These are phyloP conservation scores for Diplocarpon mali DNA, from an alignment of 2,329 filamentous ascomycete genomes.

Conservation along the genomic window DNA sequence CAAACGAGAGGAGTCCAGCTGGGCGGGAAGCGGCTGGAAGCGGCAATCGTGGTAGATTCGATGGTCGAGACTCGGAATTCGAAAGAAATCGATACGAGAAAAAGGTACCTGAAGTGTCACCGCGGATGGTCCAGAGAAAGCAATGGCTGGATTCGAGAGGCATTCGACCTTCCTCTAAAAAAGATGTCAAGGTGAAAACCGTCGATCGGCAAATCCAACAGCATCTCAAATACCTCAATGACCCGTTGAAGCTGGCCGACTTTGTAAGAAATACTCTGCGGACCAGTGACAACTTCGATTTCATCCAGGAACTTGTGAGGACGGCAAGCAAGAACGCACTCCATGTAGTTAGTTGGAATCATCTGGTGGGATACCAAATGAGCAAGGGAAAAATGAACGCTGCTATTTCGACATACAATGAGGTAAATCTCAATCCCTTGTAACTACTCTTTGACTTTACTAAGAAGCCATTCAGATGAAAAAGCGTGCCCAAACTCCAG, in stretches of 20 bases:
- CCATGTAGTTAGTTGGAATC: constrained; percentile 77
- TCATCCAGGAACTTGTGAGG: constrained; percentile 58
- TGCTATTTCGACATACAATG: constrained; percentile 79
- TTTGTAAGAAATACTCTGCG: constrained; percentile 52
- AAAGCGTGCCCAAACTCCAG: constrained; percentile 73
- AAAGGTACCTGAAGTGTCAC: neutral
- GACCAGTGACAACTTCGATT: constrained; percentile 43
- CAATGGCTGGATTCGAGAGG: constrained; percentile 20
- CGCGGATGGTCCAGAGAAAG: constrained; percentile 5
- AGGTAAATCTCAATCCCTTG: constrained; percentile 38
- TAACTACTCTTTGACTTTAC: no score
- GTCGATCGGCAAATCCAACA: constrained; percentile 10
- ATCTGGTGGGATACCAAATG: constrained; percentile 64
- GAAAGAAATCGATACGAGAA: neutral
- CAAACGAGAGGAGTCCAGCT: neutral
- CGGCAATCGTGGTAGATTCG: neutral
- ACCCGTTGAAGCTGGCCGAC: constrained; percentile 62
- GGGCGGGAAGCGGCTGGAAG: neutral
- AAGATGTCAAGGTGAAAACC: neutral
- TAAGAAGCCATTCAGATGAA: constrained; percentile 59
- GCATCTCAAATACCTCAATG: constrained; percentile 30
- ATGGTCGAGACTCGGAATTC: neutral
- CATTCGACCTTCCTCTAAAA: constrained; percentile 9
- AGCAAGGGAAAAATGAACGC: constrained; percentile 44
- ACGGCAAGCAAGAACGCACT: constrained; percentile 53